Base-by-base conservation (phyloP, 2,329 filamentous ascomycete genomes). In the Fusarium bulbicola region DNA sequence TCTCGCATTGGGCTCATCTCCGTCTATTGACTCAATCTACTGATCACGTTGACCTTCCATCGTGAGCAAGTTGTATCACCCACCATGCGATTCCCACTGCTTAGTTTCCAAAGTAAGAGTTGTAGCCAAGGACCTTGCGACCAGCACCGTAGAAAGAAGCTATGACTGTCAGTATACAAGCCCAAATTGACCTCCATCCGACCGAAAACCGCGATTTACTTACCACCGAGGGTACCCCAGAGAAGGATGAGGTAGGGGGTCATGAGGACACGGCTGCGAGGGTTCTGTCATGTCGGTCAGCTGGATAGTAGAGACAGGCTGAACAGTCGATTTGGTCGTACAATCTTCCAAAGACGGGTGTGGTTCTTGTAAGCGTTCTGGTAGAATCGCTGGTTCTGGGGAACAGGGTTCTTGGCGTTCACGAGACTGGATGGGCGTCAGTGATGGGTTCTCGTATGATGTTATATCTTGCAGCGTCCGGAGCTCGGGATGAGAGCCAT, bases 331-430 rank as follows among this genome's bases (percentile, higher is more conserved):
- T 70, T 63, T 64, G 59, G 36, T 64, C 92, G 82, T 88, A 95
- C 93, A 84, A 95, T 94, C 84, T 89, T 86, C 93, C 93, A 95
- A 82, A 93, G 84, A 79, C 93, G 90, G 76, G 90, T 86, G 82
- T 91, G 89, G 73, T 86, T 84, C 79, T 89, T 90, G 83, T 92
- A 92, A 77, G 93, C 91, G 75, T 88, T 85, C 86, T 95, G 93
- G 87, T 93, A 94, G 77, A 89, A 84, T 80, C 89, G 87, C 88
- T 95, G 93, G 85, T 92, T 88, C 81, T 92, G 79, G 64, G 92
- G 92, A 79, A 95, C 93, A 80, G 88, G 89, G 89, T 95, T 95
- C 82, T 89, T 88, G 83, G 91, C 91, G 88, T 93, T 86, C 85
- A 94, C 76, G 81, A 91, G 79, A 80, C 88, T 89, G 77, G 64